Evolutionary conservation across 352 stramenopile species (phyloP).

Genomic region (Globisporangium cederbergense): DNA sequence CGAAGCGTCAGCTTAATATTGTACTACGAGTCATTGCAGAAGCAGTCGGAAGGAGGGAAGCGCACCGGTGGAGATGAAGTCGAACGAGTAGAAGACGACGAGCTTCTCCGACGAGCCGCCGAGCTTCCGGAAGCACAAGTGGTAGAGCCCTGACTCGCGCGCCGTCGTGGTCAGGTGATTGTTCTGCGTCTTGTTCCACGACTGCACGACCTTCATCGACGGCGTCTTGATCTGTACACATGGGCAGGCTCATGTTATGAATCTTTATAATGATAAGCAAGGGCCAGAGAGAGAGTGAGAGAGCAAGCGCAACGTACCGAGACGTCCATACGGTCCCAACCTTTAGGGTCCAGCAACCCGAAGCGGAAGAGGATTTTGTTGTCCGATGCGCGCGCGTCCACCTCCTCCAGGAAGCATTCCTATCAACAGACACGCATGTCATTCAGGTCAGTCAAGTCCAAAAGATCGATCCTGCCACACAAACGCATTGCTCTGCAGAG

Average conservation of each 20-base stretch:
- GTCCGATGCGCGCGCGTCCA: constrained; percentile 46
- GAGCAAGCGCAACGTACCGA: constrained; percentile 21
- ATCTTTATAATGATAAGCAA: not conserved
- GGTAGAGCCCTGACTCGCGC: constrained; percentile 75
- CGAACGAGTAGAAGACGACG: constrained; percentile 76
- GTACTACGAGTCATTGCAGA: not conserved
- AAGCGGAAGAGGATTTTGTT: constrained; percentile 68
- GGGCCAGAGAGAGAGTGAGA: not conserved
- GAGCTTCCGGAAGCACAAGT: constrained; percentile 73
- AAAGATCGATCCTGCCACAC: not conserved
- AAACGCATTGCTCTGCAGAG: not conserved
- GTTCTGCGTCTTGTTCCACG: constrained; percentile 63
- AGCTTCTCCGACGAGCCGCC: constrained; percentile 50
- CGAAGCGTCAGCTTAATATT: not conserved
- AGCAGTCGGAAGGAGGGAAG: not conserved
- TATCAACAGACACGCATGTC: constrained; percentile 8
- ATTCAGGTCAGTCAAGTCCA: not conserved
- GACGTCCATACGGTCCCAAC: constrained; percentile 52
- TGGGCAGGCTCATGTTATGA: not conserved
- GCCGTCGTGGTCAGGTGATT: constrained; percentile 49
- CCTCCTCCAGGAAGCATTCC: constrained; percentile 62
- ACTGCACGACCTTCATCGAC: constrained; percentile 38
- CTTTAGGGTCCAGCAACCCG: constrained; percentile 47
- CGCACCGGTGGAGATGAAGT: constrained; percentile 66
- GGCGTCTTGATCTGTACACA: constrained; percentile 45